Percentiles rank a stretch among this genome's conserved stretches.
phyloP scores from a whole-genome alignment of 2,329 filamentous ascomycete genomes.

The Cordyceps militaris region DNA sequence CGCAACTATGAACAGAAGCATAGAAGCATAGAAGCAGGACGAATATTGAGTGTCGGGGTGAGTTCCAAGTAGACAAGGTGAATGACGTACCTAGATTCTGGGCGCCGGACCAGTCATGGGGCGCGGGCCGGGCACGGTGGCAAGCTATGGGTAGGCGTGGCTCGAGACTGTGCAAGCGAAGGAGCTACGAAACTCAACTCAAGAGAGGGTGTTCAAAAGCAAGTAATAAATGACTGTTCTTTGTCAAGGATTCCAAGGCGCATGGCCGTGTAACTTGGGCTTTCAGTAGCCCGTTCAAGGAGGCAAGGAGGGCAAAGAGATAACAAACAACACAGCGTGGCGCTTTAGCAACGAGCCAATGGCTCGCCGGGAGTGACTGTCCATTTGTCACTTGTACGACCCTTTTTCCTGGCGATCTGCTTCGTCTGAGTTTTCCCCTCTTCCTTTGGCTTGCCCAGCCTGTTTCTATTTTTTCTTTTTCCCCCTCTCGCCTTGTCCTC shows the following conservation, averaged over 20 bases:
- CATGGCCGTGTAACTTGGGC: not conserved
- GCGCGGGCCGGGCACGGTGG: not conserved
- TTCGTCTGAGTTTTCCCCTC: not conserved
- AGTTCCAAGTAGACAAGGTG: not conserved
- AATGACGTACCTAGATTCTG: not conserved
- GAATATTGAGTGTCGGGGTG: not conserved
- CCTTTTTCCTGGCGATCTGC: not conserved
- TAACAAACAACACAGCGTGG: not conserved
- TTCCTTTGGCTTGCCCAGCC: not conserved
- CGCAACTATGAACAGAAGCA: too few relatives aligned
- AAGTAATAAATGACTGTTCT: not conserved
- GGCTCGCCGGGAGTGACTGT: too few relatives aligned
- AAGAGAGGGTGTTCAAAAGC: not conserved
- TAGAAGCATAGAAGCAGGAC: not conserved
- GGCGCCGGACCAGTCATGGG: conserved; percentile 1
- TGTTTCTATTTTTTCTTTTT: not conserved
- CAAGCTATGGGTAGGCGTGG: not conserved
- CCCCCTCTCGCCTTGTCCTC: not conserved
- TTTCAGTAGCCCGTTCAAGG: not conserved
- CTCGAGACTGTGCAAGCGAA: not conserved
- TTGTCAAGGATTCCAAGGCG: not conserved
- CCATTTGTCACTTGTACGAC: not conserved
- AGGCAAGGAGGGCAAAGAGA: too few relatives aligned
- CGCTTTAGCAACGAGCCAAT: not conserved
- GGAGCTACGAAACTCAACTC: not conserved